Conservation (phyloP, 1,139 yeast genomes). For the Zygoascus hellenicus region DNA sequence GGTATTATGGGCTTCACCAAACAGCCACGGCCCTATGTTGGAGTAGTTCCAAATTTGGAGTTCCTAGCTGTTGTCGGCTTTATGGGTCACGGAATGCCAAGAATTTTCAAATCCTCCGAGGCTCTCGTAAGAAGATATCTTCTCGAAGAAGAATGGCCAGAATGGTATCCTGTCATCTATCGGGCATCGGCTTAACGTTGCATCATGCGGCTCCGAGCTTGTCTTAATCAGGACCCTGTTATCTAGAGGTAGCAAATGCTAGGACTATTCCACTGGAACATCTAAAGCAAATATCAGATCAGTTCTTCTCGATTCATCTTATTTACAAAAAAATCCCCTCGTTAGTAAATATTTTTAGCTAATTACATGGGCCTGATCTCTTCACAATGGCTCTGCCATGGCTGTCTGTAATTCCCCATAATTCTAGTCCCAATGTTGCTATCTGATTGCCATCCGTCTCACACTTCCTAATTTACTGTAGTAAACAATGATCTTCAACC, state of each 20-base stretch:
- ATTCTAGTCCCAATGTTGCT: neutral
- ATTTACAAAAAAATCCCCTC: no score
- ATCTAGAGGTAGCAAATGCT: no score
- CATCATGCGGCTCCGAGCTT: no score
- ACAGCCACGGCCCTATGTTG: conserved; percentile 33
- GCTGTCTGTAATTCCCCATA: neutral
- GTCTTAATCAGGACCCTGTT: no score
- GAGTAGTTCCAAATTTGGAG: conserved; percentile 24
- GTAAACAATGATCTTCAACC: neutral
- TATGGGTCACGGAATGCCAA: conserved; percentile 47
- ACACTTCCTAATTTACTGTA: neutral
- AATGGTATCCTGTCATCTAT: conserved; percentile 23
- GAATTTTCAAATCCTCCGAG: conserved; percentile 33
- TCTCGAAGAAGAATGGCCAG: conserved; percentile 18
- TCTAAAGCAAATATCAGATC: no score
- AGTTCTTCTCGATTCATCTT: no score
- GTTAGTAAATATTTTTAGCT: no score
- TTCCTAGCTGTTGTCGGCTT: conserved; percentile 40
- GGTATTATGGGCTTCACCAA: conserved; percentile 40
- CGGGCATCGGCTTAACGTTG: neutral
- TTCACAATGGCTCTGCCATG: neutral
- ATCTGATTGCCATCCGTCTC: neutral
- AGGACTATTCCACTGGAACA: no score
- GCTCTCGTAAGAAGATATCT: conserved; percentile 21
- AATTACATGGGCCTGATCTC: no score